Evolutionary conservation across 805 yeast genomes (phyloP), one percentile per base, ranked within the genome.

Genomic region (Saccharomyces eubayanus): DNA sequence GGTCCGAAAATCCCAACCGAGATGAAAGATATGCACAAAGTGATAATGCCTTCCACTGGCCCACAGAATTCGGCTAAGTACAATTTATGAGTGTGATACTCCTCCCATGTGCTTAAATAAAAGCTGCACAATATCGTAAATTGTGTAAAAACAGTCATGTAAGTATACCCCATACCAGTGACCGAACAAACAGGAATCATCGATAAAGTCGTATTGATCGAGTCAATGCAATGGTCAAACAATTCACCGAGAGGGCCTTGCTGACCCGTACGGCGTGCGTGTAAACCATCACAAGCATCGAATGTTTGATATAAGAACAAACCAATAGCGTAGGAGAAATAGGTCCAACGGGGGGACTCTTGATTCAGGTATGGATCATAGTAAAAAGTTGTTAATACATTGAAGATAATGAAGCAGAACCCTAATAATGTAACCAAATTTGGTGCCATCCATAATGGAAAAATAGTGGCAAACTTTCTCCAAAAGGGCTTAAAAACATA

Each of bases 261-360:
- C 70, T 90, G 96, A n/a, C 96, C 96, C 0, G 98, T 92, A 64
- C 92, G 82, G 66, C 98, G 83, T 27, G 97, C 97, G 69, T 91
- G 98, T 60, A 87, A 80, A 9, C 98, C 98, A 70, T 91, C 98
- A 69, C 96, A 88, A 0, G 97, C 96, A 70, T 91, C 98, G 67
- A 92, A 90, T 0, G 97, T 91, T 68, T 91, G 98, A 69, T 91
- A 91, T 77, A 91, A 73, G 65, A 91, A 90, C 59, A 92, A 72
- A 3, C 96, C 94, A 57, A 87, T 64, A 0, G 95, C 97, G 67
- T 88, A 88, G 46, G 85, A 74, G 60, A 80, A 79, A 67, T 87
- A 89, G 20, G 85, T 78, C 96, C 96, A 89, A 46, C 79, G 69
- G 4, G 98, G 97, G 11, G 80, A 76, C 2, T 75, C 76, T 48